Conservation (phyloP, 1,139 yeast genomes). For the Yamadazyma siamensis region DNA sequence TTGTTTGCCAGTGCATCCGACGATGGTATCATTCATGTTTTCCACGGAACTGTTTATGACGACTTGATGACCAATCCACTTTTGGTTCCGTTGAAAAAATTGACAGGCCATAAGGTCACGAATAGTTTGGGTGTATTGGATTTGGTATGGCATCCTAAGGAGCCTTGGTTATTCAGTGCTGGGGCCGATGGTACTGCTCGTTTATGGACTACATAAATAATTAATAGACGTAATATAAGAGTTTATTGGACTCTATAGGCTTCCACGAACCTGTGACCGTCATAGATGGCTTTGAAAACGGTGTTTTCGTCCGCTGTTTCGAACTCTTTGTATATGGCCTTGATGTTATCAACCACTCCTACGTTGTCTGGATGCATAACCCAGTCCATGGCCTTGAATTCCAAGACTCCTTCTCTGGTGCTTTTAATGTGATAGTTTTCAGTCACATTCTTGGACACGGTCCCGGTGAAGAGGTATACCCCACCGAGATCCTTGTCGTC, state of each 20-base stretch:
- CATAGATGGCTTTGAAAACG: conserved; percentile 17
- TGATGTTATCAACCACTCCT: conserved; percentile 45
- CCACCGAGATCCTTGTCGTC: conserved; percentile 34
- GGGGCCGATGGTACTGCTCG: conserved; percentile 98
- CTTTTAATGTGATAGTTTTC: conserved; percentile 21
- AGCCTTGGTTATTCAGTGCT: conserved; percentile 97
- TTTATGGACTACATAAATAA: conserved; percentile 77
- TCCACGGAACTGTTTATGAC: conserved; percentile 96
- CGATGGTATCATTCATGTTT: conserved; percentile 88
- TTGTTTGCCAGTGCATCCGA: conserved; percentile 95
- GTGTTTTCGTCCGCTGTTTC: conserved; percentile 22
- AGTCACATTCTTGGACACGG: conserved; percentile 23
- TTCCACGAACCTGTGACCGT: conserved; percentile 5
- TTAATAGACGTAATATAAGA: conserved; percentile 2
- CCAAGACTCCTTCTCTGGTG: conserved; percentile 44
- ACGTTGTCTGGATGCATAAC: conserved; percentile 32
- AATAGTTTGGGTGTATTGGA: conserved; percentile 87
- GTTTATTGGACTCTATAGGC: conserved; percentile 8
- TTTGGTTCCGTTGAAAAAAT: conserved; percentile 91
- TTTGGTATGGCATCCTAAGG: conserved; percentile 94
- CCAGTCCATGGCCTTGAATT: conserved; percentile 45
- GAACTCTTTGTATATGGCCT: conserved; percentile 25
- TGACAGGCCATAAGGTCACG: conserved; percentile 84
- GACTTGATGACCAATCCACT: conserved; percentile 94
- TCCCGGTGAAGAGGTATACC: conserved; percentile 40